Conservation (phyloP, 495 filamentous ascomycete genomes). For the Penicillium flavigenum region DNA sequence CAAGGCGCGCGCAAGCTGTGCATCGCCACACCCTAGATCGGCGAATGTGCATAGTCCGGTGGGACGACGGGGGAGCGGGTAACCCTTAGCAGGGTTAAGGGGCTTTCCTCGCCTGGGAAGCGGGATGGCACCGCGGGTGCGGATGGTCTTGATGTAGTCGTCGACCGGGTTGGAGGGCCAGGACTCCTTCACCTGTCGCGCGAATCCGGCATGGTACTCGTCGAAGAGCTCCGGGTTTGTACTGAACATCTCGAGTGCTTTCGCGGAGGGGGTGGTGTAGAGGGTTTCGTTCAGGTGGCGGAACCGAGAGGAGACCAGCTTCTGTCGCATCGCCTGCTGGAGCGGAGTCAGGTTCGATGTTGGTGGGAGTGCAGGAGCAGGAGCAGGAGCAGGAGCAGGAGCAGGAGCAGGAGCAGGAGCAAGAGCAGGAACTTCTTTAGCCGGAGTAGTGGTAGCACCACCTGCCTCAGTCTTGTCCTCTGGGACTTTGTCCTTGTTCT, state of each 20-base stretch:
- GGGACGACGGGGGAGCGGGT: slow-evolving; percentile 49
- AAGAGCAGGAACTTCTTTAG: slow-evolving; percentile 18
- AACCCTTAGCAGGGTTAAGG: slow-evolving; percentile 31
- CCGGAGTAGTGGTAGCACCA: slow-evolving; percentile 16
- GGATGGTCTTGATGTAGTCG: slow-evolving; percentile 68
- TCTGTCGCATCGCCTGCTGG: slow-evolving; percentile 88
- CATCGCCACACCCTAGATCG: slow-evolving; percentile 83
- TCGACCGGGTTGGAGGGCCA: slow-evolving; percentile 97
- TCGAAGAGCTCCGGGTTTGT: slow-evolving; percentile 83
- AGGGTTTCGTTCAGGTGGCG: slow-evolving; percentile 95
- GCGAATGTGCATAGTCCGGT: slow-evolving; percentile 71
- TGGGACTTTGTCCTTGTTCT: slow-evolving; percentile 27
- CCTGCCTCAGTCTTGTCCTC: slow-evolving; percentile 17
- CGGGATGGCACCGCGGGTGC: slow-evolving; percentile 50
- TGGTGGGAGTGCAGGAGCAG: slow-evolving; percentile 35
- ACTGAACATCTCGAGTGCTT: slow-evolving; percentile 75
- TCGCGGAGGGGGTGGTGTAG: slow-evolving; percentile 82
- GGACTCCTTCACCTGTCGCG: slow-evolving; percentile 79
- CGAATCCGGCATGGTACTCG: slow-evolving; percentile 94
- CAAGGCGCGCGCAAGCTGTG: slow-evolving; percentile 61
- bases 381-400: too few species aligned
- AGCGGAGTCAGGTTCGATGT: slow-evolving; percentile 74
- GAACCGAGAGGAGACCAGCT: slow-evolving; percentile 91
- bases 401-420: slow-evolving; percentile 30
- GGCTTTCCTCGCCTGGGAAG: slow-evolving; percentile 40